A percentile compares a stretch with the other conserved stretches of the same genome.
phyloP scores from a whole-genome alignment of 371 early-diverging fungal species.

The Mucor racemosus region DNA sequence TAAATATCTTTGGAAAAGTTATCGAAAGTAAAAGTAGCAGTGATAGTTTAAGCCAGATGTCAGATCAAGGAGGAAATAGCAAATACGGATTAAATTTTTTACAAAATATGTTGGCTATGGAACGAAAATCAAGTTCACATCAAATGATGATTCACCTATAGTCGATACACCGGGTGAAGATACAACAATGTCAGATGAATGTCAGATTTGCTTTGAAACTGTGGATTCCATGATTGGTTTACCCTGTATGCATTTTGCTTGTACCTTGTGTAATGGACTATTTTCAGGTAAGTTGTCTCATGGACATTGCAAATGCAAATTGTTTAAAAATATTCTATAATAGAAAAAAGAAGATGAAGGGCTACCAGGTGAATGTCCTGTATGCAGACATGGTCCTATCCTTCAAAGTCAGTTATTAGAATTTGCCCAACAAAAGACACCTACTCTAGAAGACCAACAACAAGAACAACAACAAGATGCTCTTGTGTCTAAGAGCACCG shows the following conservation, averaged over 20 bases:
- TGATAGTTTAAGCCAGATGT: not conserved
- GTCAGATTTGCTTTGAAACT: constrained; percentile 46
- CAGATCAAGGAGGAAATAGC: not conserved
- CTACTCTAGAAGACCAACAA: not conserved
- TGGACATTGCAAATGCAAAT: no score
- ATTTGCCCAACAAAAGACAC: constrained; percentile 30
- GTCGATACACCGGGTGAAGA: constrained; percentile 6
- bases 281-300: constrained; percentile 48
- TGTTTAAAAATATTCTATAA: not conserved
- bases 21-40: constrained; percentile 46
- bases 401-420: constrained; percentile 58
- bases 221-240: constrained; percentile 57
- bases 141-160: not conserved
- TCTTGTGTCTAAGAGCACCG: constrained; percentile 8
- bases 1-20: constrained; percentile 45
- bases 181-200: constrained; percentile 30
- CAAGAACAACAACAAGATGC: not conserved
- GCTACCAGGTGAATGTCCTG: constrained; percentile 63
- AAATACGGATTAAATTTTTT: constrained; percentile 46
- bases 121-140: constrained; percentile 16
- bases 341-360: constrained; percentile 62
- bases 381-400: constrained; percentile 60
- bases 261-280: constrained; percentile 65
- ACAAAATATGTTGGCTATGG: constrained; percentile 35
- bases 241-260: constrained; percentile 73